Evolutionary conservation across 192 early-diverging fungal genomes (phyloP).

Genomic region (Jimgerdemannia flammicorona): DNA sequence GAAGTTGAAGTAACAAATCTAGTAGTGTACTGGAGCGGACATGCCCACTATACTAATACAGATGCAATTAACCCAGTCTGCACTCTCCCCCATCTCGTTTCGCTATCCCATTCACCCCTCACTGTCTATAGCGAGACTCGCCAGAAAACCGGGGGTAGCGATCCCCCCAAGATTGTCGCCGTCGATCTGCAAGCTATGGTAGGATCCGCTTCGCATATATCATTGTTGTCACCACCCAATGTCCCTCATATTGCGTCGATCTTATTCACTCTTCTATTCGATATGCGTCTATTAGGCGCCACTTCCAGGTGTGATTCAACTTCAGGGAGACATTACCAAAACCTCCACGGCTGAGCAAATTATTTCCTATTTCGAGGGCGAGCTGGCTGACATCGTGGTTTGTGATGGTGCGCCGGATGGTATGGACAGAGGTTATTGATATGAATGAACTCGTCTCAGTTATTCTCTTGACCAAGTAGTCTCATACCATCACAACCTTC

Average conservation of each 20-base stretch:
- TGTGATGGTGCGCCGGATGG: constrained; percentile 96
- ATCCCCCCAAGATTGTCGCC: constrained; percentile 81
- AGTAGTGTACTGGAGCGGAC: too few relatives aligned
- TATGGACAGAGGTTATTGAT: constrained; percentile 19
- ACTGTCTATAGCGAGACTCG: constrained; percentile 43
- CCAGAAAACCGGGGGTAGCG: constrained; percentile 28
- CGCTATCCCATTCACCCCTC: not conserved
- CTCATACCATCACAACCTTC: not conserved
- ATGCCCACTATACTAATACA: not conserved
- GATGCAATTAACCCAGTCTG: too few relatives aligned
- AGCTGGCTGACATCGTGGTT: constrained; percentile 88
- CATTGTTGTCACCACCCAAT: not conserved
- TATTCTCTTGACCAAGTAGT: not conserved
- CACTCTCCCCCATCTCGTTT: too few relatives aligned
- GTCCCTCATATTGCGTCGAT: not conserved
- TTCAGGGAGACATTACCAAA: constrained; percentile 99
- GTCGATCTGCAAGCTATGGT: constrained; percentile 97
- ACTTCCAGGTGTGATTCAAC: constrained; percentile 85
- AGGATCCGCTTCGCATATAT: constrained; percentile 1
- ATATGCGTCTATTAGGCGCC: constrained; percentile 57
- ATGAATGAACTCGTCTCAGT: not conserved
- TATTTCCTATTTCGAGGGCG: constrained; percentile 83
- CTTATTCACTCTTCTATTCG: not conserved
- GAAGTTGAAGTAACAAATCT: constrained; percentile 37
- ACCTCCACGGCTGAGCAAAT: constrained; percentile 89